Evolutionary conservation across 495 filamentous ascomycete genomes (phyloP), one percentile per base, ranked within the genome.

Genomic region (Hypoxylon crocopeplum): DNA sequence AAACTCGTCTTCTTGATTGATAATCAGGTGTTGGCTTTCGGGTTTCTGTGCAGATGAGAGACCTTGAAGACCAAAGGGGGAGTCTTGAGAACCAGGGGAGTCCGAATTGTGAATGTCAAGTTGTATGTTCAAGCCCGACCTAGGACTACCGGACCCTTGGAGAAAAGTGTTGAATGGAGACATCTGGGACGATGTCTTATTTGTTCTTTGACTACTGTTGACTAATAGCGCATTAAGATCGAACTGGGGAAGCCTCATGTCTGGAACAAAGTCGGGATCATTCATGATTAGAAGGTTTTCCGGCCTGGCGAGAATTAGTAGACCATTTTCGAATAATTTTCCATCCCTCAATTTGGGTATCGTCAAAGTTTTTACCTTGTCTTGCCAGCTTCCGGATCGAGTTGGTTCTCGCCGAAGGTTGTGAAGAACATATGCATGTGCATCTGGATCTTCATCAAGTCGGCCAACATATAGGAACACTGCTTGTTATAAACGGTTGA

Each of bases 401-500:
- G 70, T 5, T 84, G 84, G 29, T 78, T 77, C 22, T 53, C 51
- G 8, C 61, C 49, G 45, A 75, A 57, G 27, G 76, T 69, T 49
- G 79, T 85, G 54, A 91, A 70, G 68, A 91, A 80, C 8, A 82
- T 59, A 40, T 80, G 75, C 82, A 97, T 90, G 57, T 83, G 84
- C 59, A 82, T 82, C 59, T 92, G 88, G 42, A 89, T 86, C 48
- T 82, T 83, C 69, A 93, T 87, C 4, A 88, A 86, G 66, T 98
- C 94, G 8, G 82, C 76, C 20, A 96, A 83, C 8, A 94, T 84
- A 70, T 96, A 97, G 11, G 83, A 83, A 57, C 88, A 95, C 74
- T 98, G 94, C 64, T 96, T 88, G 17, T 80, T 82, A 66, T 90
- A 95, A 11, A 97, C 92, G 49, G 89, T 82, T 13, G 90, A 87